Conservation (phyloP, 805 yeast species). For the Cyberlindnera maritima region DNA sequence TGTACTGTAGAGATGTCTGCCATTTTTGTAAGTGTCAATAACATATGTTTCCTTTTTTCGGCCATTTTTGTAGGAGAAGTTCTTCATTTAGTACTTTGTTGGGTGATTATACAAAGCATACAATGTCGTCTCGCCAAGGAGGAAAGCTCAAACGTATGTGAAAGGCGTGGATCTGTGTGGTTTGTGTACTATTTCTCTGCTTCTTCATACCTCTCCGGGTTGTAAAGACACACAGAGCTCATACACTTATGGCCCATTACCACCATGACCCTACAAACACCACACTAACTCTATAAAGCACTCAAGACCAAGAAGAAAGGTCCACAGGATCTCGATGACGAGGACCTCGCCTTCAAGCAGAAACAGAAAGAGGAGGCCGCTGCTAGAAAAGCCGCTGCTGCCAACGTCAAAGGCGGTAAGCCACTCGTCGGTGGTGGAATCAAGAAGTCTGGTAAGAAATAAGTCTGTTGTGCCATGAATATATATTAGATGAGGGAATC, state of each 20-base stretch:
- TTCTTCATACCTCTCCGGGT: too few relatives aligned
- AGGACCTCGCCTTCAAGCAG: constrained; percentile 85
- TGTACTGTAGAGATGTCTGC: not conserved
- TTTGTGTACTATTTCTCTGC: too few relatives aligned
- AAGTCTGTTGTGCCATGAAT: constrained; percentile 5
- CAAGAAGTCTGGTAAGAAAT: constrained; percentile 78
- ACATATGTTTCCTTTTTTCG: not conserved
- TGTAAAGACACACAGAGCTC: too few relatives aligned
- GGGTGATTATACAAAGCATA: not conserved
- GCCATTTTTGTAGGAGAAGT: not conserved
- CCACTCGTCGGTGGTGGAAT: constrained; percentile 93
- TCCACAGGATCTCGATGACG: constrained; percentile 75
- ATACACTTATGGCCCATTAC: too few relatives aligned
- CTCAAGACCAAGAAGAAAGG: constrained; percentile 75
- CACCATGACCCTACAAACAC: too few relatives aligned
- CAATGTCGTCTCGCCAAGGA: constrained; percentile 95
- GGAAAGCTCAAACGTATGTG: constrained; percentile 86
- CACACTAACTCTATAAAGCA: constrained; percentile 17
- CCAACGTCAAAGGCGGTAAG: constrained; percentile 84
- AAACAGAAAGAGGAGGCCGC: constrained; percentile 94
- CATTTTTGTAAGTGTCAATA: not conserved
- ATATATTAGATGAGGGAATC: not conserved
- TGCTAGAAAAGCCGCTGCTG: constrained; percentile 87
- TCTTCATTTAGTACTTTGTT: too few relatives aligned
- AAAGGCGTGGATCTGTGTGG: not conserved